These are phyloP conservation scores for Daldinia decipiens DNA, from an alignment of 495 filamentous ascomycete genomes.

Conservation along the genomic window DNA sequence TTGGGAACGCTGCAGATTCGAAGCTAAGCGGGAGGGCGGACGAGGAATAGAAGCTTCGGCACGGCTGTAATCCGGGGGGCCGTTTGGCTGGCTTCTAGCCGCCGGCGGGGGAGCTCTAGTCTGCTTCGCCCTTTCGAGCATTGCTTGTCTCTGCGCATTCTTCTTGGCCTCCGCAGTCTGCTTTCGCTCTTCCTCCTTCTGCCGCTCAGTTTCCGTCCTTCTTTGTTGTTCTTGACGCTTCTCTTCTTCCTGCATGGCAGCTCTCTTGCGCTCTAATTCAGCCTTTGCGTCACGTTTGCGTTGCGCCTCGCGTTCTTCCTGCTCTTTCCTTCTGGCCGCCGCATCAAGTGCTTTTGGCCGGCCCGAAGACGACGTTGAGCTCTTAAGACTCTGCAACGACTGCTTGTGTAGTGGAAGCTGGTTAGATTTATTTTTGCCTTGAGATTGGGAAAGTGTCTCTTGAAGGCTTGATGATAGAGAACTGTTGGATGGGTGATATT, in stretches of 20 bases:
- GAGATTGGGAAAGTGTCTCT: constrained; percentile 65
- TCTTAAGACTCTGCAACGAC: constrained; percentile 75
- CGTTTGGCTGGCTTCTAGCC: constrained; percentile 59
- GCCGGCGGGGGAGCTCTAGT: constrained; percentile 65
- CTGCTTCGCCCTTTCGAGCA: constrained; percentile 72
- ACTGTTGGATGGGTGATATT: constrained; percentile 69
- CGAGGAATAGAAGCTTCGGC: constrained; percentile 47
- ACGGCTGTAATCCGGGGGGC: constrained; percentile 56
- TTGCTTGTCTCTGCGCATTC: constrained; percentile 75
- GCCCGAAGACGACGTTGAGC: constrained; percentile 68
- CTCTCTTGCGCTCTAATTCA: constrained; percentile 79
- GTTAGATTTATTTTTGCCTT: constrained; percentile 70
- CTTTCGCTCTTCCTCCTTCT: constrained; percentile 61
- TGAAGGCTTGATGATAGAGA: constrained; percentile 66
- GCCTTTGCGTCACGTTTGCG: constrained; percentile 82
- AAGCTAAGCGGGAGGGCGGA: constrained; percentile 56
- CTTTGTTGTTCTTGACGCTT: constrained; percentile 61
- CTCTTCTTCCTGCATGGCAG: constrained; percentile 68
- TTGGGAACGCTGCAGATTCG: constrained; percentile 50
- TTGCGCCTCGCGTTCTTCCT: constrained; percentile 79
- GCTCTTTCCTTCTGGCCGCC: constrained; percentile 80
- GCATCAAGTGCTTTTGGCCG: constrained; percentile 70
- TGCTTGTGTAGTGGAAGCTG: constrained; percentile 72
- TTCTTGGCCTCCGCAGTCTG: constrained; percentile 67
- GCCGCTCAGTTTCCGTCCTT: constrained; percentile 60